Evolutionary conservation across 805 yeast genomes (phyloP).

Genomic region (Yamadazyma akitaensis): DNA sequence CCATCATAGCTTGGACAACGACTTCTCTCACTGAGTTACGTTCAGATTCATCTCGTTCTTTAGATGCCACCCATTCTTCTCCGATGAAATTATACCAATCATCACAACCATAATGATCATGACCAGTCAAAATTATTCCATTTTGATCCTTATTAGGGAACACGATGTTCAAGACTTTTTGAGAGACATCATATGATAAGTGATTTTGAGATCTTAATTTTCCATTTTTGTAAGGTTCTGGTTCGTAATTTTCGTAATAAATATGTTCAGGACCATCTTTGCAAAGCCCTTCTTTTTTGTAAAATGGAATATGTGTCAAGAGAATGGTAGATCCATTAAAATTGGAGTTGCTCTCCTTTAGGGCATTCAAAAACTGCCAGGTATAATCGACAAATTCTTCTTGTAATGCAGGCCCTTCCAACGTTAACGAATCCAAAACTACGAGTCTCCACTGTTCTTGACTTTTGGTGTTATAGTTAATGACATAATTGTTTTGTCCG

Average conservation of each 20-base stretch:
- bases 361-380: slow-evolving; percentile 66
- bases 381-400: slow-evolving; percentile 64
- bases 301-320: slow-evolving; percentile 86
- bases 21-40: slow-evolving; percentile 59
- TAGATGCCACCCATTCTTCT: slow-evolving; percentile 60
- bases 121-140: slow-evolving; percentile 88
- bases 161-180: slow-evolving; percentile 64
- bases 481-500: slow-evolving; percentile 84
- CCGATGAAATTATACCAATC: slow-evolving; percentile 50
- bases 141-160: slow-evolving; percentile 60
- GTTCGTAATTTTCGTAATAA: slow-evolving; percentile 48
- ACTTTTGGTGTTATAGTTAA: slow-evolving; percentile 60
- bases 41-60: slow-evolving; percentile 21
- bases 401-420: slow-evolving; percentile 90
- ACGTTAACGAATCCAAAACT: slow-evolving; percentile 75
- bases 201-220: slow-evolving; percentile 83
- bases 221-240: slow-evolving; percentile 67
- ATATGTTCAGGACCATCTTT: slow-evolving; percentile 72
- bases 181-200: slow-evolving; percentile 62
- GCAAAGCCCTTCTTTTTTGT: slow-evolving; percentile 78
- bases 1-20: slow-evolving; percentile 94
- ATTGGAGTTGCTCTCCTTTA: slow-evolving; percentile 44
- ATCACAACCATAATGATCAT: slow-evolving; percentile 94
- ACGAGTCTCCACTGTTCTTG: slow-evolving; percentile 83
- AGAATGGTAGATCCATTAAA: slow-evolving; percentile 79